A percentile compares a stretch with the other conserved stretches of the same genome.
phyloP scores from a whole-genome alignment of 116 monocot species.

The Papilionanthe hybrid region DNA sequence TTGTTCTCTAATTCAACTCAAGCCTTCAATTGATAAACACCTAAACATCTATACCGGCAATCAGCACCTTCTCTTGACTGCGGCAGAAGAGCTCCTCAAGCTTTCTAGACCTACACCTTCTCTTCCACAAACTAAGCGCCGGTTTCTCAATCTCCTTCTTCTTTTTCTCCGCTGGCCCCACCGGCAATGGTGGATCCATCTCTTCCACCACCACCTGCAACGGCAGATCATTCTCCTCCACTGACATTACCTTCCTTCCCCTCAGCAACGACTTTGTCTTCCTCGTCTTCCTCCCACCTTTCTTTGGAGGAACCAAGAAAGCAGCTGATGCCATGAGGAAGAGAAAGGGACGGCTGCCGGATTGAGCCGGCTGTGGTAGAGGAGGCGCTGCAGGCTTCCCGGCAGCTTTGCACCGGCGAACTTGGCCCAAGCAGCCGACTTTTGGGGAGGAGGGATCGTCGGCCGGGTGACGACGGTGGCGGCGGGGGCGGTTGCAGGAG shows the following conservation, averaged over 20 bases:
- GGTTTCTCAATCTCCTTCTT: background rate
- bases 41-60: background rate
- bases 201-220: background rate
- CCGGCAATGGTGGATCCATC: slow-evolving; percentile 1
- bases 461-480: background rate
- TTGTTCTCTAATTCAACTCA: too few relatives aligned
- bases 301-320: background rate
- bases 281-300: background rate
- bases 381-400: background rate
- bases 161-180: background rate
- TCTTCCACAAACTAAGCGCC: background rate
- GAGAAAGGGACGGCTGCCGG: background rate
- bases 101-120: background rate
- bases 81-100: slow-evolving; percentile 16
- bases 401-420: background rate
- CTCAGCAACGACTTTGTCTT: background rate
- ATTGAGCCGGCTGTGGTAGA: background rate
- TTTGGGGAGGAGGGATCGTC: slow-evolving; percentile 9
- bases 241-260: background rate
- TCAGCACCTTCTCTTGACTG: background rate
- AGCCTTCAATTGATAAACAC: too few relatives aligned
- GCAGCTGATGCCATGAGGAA: background rate
- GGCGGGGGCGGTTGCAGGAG: background rate
- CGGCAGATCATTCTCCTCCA: background rate
- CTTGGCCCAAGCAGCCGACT: slow-evolving; percentile 14